These are phyloP conservation scores for Tetraselmis striata DNA, from an alignment of 139 green algal species.

Conservation along the genomic window DNA sequence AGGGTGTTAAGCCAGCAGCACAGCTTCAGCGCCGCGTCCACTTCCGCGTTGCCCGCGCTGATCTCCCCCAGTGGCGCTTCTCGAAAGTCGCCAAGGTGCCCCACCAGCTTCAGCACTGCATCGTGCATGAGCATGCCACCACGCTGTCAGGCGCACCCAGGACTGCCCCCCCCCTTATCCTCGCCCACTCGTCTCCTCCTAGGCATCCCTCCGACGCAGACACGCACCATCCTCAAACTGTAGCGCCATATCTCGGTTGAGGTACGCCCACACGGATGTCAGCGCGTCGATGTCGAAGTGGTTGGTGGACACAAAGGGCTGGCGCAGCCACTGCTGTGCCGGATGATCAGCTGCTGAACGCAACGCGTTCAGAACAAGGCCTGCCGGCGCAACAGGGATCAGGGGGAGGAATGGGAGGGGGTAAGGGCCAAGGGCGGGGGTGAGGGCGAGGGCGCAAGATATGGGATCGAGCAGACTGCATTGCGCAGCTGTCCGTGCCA, in stretches of 20 bases:
- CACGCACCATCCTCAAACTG: slow-evolving; percentile 38
- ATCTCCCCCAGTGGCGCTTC: background rate
- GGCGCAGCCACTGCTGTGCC: slow-evolving; percentile 12
- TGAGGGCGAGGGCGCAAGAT: too few species aligned
- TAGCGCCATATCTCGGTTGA: slow-evolving; percentile 38
- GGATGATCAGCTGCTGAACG: background rate
- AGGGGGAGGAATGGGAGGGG: too few species aligned
- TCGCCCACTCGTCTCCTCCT: too few species aligned
- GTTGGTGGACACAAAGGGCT: slow-evolving; percentile 41
- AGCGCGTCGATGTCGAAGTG: slow-evolving; percentile 67
- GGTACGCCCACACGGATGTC: slow-evolving; percentile 51
- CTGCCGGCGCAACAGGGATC: too few species aligned
- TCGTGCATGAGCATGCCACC: background rate
- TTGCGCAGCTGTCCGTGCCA: too few species aligned
- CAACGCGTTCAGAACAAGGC: slow-evolving; percentile 46
- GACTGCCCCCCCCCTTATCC: too few species aligned
- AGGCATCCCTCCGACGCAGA: too few species aligned
- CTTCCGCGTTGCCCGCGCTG: background rate
- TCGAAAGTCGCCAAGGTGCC: background rate
- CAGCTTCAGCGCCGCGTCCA: slow-evolving; percentile 55
- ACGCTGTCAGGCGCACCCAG: background rate
- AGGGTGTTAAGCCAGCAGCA: slow-evolving; percentile 61
- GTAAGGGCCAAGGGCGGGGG: too few species aligned
- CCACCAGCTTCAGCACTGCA: background rate
- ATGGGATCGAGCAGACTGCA: too few species aligned